Conservation (phyloP, 306 rosid genomes). For the Adenanthera pavonina region DNA sequence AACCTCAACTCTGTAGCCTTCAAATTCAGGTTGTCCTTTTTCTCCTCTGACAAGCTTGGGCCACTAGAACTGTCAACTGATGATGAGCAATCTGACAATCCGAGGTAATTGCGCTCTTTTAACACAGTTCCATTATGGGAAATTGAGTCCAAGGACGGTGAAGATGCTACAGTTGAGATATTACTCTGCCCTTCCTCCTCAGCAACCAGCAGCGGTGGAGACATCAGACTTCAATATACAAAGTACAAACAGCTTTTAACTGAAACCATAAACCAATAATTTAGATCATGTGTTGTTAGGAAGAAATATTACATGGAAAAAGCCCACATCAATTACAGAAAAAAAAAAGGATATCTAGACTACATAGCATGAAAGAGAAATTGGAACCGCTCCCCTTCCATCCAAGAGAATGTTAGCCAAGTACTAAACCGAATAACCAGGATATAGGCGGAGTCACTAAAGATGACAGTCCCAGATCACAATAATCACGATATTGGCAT, state of each 20-base stretch:
- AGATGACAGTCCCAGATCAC: not conserved
- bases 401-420: not conserved
- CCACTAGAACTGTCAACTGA: conserved; percentile 85
- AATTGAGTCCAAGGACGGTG: conserved; percentile 60
- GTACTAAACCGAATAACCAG: not conserved
- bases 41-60: conserved; percentile 67
- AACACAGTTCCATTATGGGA: conserved; percentile 67
- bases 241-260: conserved; percentile 16
- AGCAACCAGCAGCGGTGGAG: conserved; percentile 67
- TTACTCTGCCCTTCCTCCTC: conserved; percentile 76
- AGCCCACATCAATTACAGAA: conserved; percentile 3
- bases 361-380: not conserved
- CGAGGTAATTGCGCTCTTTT: conserved; percentile 84
- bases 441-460: no score
- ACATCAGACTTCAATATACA: conserved; percentile 58
- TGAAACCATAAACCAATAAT: conserved; percentile 25
- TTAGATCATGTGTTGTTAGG: not conserved
- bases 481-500: conserved; percentile 15
- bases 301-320: not conserved
- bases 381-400: not conserved
- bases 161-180: conserved; percentile 53
- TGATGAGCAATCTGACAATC: conserved; percentile 91
- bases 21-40: conserved; percentile 69
- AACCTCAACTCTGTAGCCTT: conserved; percentile 91
- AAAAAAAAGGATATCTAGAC: not conserved